Evolutionary conservation across 2,329 filamentous ascomycete species (phyloP), one percentile per base, ranked within the genome.

Genomic region (Hymenoscyphus fructigenus): DNA sequence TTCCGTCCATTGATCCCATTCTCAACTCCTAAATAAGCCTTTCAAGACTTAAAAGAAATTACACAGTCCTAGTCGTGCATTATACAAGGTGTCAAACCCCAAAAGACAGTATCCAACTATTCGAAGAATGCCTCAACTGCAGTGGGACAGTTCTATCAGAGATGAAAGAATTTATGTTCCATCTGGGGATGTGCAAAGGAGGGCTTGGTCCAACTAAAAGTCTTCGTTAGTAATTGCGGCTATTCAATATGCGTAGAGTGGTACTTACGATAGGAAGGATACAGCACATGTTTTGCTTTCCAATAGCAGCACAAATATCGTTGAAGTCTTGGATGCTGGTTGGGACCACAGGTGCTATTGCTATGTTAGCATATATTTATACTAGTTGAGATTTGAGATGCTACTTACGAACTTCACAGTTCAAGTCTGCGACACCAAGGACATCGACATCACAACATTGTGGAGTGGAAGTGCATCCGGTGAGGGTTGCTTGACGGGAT

Each of bases 371-470:
- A 20, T 26, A 38, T 23, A 38, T 34, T 64, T 5, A 32, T 50
- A 32, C 23, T 6, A 57, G n/a, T 10, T 7, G 17, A 41, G 26
- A 38, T 15, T 2, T 26, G 4, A 3, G 9, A 56, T 32, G n/a
- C 12, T 23, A 60, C 64, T 62, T 78, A 86, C 85, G 84, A 65
- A 77, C 74, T 20, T 71, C 76, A 75, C 87, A 89, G 78, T 89
- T 78, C 28, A 88, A 78, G 74, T 85, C 78, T 2, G 82, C 84
- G 65, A 88, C 67, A 65, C 84, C 82, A 47, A 88, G 81, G 38
- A 89, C 80, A 68, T 88, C 84, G 28, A 85, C 86, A 15, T 85
- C 83, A 73, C 87, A 89, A 80, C 87, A 89, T 68, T 84, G 81
- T 3, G 83, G 72, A 36, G 70, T 78, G 69, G 20, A 41, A 20